These are phyloP conservation scores for Vaccinium darrowii DNA, from an alignment of 148 eudicot species.

Conservation along the genomic window DNA sequence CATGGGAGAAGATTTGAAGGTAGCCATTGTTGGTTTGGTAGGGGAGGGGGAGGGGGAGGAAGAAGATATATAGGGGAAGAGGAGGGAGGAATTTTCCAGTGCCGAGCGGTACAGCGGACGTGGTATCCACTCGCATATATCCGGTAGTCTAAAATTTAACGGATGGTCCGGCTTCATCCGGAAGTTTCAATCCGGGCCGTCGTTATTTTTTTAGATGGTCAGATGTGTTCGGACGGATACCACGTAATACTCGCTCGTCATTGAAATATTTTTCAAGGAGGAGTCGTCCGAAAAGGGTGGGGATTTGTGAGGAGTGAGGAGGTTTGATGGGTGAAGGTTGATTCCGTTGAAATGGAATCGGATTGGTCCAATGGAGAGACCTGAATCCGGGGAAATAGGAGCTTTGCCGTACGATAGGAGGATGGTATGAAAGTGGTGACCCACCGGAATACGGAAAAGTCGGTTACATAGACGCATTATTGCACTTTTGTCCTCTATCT, in stretches of 20 bases:
- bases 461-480: neutral
- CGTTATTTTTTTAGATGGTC: too few relatives aligned
- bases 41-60: neutral
- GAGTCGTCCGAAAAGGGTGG: neutral
- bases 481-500: too few relatives aligned
- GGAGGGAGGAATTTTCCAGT: too few relatives aligned
- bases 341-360: neutral
- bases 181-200: too few relatives aligned
- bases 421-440: neutral
- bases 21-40: conserved; percentile 17
- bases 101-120: too few relatives aligned
- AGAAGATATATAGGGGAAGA: conserved; percentile 11
- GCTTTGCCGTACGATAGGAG: neutral
- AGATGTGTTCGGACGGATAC: too few relatives aligned
- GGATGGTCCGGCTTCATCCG: too few relatives aligned
- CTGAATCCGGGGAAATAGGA: neutral
- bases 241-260: too few relatives aligned
- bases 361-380: conserved; percentile 4
- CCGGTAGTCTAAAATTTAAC: too few relatives aligned
- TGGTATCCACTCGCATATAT: too few relatives aligned
- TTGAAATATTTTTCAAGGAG: neutral
- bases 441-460: neutral
- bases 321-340: neutral
- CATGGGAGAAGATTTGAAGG: conserved; percentile 1
- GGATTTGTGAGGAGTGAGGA: neutral